These are phyloP conservation scores for Naganishia randhawae DNA, from an alignment of 768 basidiomycete genomes.

Conservation along the genomic window DNA sequence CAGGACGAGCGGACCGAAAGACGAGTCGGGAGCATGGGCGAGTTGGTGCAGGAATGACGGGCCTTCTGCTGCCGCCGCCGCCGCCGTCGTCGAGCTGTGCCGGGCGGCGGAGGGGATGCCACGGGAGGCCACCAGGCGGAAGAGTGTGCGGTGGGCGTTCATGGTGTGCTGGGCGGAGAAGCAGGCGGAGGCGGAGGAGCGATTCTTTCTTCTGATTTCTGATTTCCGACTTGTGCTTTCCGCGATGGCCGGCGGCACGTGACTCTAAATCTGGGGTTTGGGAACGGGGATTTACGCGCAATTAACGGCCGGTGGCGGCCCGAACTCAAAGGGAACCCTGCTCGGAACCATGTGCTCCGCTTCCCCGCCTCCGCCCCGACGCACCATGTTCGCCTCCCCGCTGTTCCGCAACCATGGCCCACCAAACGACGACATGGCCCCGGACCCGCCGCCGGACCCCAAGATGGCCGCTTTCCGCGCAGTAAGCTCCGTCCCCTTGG, in stretches of 20 bases:
- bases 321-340: background rate
- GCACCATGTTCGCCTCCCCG: background rate
- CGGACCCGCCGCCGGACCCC: background rate
- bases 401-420: background rate
- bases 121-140: background rate
- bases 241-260: too few species aligned
- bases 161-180: too few species aligned
- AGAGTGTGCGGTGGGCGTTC: background rate
- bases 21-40: background rate
- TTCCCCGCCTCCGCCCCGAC: background rate
- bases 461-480: background rate
- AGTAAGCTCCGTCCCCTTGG: background rate
- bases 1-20: constrained; percentile 7
- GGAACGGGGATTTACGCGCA: too few species aligned
- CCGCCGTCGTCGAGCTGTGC: background rate
- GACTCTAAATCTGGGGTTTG: too few species aligned
- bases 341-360: background rate
- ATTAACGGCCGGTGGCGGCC: too few species aligned
- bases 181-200: too few species aligned
- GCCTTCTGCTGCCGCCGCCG: background rate
- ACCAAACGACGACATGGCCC: background rate
- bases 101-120: background rate
- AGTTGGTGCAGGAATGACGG: constrained; percentile 10
- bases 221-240: too few species aligned
- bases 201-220: too few species aligned